These are phyloP conservation scores for Colletotrichum sp. DNA, from an alignment of 2,329 filamentous ascomycete species.

Conservation along the genomic window DNA sequence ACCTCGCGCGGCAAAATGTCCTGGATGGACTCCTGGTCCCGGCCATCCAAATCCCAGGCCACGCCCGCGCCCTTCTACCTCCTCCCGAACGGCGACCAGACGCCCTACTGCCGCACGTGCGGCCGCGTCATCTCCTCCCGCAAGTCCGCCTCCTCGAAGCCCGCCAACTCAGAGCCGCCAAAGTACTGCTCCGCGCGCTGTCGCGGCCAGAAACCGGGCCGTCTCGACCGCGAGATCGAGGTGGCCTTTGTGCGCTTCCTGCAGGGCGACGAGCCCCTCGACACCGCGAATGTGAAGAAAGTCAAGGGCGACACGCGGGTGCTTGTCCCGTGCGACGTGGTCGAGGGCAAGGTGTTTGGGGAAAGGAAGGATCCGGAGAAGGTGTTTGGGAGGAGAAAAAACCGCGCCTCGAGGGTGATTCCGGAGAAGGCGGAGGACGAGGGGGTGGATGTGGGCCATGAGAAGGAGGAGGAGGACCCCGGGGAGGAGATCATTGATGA, in stretches of 20 bases:
- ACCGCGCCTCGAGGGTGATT: slow-evolving; percentile 44
- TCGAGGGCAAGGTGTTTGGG: slow-evolving; percentile 57
- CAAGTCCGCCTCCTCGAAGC: slow-evolving; percentile 29
- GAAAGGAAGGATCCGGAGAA: slow-evolving; percentile 47
- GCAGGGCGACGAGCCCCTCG: slow-evolving; percentile 17
- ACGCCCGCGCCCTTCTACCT: slow-evolving; percentile 61
- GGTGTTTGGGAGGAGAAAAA: slow-evolving; percentile 43
- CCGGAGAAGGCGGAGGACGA: slow-evolving; percentile 21
- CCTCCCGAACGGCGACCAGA: slow-evolving; percentile 46
- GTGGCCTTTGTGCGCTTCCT: slow-evolving; percentile 46
- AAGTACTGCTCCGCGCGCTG: slow-evolving; percentile 66
- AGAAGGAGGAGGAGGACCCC: slow-evolving; percentile 3
- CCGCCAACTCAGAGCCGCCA: not conserved
- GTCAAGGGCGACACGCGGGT: slow-evolving; percentile 56
- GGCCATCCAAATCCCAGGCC: slow-evolving; percentile 42
- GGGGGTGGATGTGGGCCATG: slow-evolving; percentile 35
- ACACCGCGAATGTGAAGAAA: slow-evolving; percentile 24
- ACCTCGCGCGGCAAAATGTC: slow-evolving; percentile 34
- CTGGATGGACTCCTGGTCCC: slow-evolving; percentile 47
- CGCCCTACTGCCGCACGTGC: slow-evolving; percentile 62
- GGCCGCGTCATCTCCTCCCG: slow-evolving; percentile 56
- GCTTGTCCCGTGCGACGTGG: slow-evolving; percentile 52
- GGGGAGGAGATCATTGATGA: slow-evolving; percentile 12
- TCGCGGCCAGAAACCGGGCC: slow-evolving; percentile 53
- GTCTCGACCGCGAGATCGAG: slow-evolving; percentile 58